Evolutionary conservation across 768 basidiomycete genomes (phyloP).

Genomic region (Panellus pusillus): DNA sequence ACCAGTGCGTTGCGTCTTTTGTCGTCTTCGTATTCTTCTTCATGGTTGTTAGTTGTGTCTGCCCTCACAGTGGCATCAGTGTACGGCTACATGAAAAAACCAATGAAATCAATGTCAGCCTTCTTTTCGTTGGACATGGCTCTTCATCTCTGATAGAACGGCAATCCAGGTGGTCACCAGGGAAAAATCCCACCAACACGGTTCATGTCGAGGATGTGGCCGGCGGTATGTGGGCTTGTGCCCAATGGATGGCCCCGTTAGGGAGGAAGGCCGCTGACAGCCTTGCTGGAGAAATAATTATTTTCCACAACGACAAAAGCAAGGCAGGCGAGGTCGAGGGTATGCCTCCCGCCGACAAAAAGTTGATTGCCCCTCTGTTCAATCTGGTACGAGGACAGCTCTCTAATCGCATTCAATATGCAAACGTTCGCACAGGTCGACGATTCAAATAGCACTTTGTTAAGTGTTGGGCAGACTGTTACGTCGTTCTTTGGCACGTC

Average conservation of each 20-base stretch:
- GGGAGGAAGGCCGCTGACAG: slow-evolving; percentile 66
- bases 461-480: slow-evolving; percentile 63
- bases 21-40: slow-evolving; percentile 7
- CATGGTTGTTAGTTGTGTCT: slow-evolving; percentile 52
- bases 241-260: slow-evolving; percentile 67
- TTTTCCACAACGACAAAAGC: slow-evolving; percentile 70
- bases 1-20: slow-evolving; percentile 45
- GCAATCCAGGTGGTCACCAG: slow-evolving; percentile 68
- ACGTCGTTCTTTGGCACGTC: slow-evolving; percentile 76
- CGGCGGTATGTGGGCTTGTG: slow-evolving; percentile 74
- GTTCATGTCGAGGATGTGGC: slow-evolving; percentile 79
- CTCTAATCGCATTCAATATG: neutral
- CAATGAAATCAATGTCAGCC: slow-evolving; percentile 80
- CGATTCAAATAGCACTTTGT: slow-evolving; percentile 68
- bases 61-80: slow-evolving; percentile 75
- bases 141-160: slow-evolving; percentile 17
- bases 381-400: slow-evolving; percentile 55
- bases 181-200: slow-evolving; percentile 72
- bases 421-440: slow-evolving; percentile 53
- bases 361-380: slow-evolving; percentile 75
- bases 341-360: slow-evolving; percentile 53
- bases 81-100: slow-evolving; percentile 79
- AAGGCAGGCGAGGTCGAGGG: slow-evolving; percentile 66
- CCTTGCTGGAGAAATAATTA: slow-evolving; percentile 65
- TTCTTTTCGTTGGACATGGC: slow-evolving; percentile 1